These are phyloP conservation scores for Fennellomyces sp. DNA, from an alignment of 371 early-diverging fungal genomes.

Conservation along the genomic window DNA sequence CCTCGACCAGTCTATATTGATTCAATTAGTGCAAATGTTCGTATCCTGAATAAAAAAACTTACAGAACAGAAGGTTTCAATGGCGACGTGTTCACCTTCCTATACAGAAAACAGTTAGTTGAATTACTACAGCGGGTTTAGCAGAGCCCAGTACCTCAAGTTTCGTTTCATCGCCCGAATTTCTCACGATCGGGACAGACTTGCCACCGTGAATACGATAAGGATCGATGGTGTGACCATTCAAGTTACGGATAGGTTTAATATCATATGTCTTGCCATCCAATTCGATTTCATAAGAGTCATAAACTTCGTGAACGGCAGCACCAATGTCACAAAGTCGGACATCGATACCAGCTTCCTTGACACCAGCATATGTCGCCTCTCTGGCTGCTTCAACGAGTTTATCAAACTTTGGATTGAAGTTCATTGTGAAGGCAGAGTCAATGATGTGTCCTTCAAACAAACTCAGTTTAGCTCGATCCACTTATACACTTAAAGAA, in stretches of 20 bases:
- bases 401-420: slow-evolving; percentile 91
- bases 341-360: slow-evolving; percentile 97
- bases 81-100: slow-evolving; percentile 97
- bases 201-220: slow-evolving; percentile 98
- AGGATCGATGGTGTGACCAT: slow-evolving; percentile 97
- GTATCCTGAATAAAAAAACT: not conserved
- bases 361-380: slow-evolving; percentile 97
- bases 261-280: slow-evolving; percentile 95
- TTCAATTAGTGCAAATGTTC: not conserved
- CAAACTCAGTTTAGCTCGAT: too few relatives aligned
- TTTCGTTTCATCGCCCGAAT: slow-evolving; percentile 89
- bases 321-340: slow-evolving; percentile 97
- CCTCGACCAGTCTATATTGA: slow-evolving; percentile 89
- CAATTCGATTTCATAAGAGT: slow-evolving; percentile 97
- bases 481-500: too few relatives aligned
- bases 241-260: slow-evolving; percentile 96
- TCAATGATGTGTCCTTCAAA: slow-evolving; percentile 96
- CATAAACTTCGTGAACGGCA: slow-evolving; percentile 97
- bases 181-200: slow-evolving; percentile 95
- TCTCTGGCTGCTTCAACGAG: slow-evolving; percentile 94
- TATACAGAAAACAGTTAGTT: slow-evolving; percentile 11
- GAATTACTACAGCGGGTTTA: not conserved
- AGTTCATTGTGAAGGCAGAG: slow-evolving; percentile 97
- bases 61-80: slow-evolving; percentile 98
- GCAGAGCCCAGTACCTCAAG: slow-evolving; percentile 70